Conservation (phyloP, 2,329 filamentous ascomycete genomes). For the Paecilomyces formosus region DNA sequence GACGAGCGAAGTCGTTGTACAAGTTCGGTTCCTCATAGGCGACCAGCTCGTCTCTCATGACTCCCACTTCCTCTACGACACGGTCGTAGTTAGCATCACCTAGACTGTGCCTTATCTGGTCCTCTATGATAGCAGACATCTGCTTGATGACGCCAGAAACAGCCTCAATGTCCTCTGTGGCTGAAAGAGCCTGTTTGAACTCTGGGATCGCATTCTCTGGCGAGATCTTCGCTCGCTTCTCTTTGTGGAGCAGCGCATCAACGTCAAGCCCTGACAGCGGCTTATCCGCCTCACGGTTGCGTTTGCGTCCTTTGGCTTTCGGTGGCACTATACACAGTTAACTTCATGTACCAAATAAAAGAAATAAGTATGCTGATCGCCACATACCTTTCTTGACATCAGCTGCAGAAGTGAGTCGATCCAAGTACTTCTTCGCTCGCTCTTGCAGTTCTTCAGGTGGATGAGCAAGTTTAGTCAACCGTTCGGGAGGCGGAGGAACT, state of each 20-base stretch:
- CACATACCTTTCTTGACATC: constrained; percentile 71
- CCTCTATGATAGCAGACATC: constrained; percentile 63
- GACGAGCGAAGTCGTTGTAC: constrained; percentile 67
- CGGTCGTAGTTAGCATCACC: constrained; percentile 68
- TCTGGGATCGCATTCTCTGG: constrained; percentile 76
- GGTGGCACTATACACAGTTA: constrained; percentile 58
- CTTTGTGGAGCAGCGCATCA: constrained; percentile 64
- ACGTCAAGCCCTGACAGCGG: constrained; percentile 87
- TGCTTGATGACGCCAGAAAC: constrained; percentile 65
- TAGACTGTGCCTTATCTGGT: constrained; percentile 63
- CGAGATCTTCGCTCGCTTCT: constrained; percentile 48
- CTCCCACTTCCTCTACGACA: constrained; percentile 66
- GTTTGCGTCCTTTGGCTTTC: constrained; percentile 66
- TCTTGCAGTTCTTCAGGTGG: constrained; percentile 62
- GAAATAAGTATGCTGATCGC: not conserved
- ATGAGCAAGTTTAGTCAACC: constrained; percentile 64
- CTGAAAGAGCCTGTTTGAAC: constrained; percentile 71
- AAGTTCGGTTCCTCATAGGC: constrained; percentile 65
- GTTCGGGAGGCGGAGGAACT: constrained; percentile 54
- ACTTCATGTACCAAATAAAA: constrained; percentile 2
- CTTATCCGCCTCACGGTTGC: constrained; percentile 61
- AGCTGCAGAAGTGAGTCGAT: constrained; percentile 59
- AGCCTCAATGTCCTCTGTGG: constrained; percentile 51
- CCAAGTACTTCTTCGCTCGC: constrained; percentile 51
- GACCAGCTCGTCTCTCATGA: constrained; percentile 70